Evolutionary conservation across 1,284 basidiomycete species (phyloP), one percentile per base, ranked within the genome.

Genomic region (Ustilago vetiveriae): DNA sequence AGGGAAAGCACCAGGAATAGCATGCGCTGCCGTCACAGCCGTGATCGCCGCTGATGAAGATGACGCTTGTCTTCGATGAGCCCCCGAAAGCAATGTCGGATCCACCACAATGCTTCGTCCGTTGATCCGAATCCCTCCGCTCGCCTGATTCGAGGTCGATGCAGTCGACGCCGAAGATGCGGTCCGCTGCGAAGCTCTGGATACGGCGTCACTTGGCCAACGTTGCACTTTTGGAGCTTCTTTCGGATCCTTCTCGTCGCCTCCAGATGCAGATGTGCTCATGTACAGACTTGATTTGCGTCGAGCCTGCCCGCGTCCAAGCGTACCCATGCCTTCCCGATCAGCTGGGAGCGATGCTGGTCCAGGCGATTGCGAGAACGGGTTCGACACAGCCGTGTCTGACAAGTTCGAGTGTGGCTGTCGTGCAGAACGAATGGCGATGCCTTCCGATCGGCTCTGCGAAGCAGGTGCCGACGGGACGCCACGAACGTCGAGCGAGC

Each of bases 331-430:
- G 1, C 54, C 59, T 5, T 58, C 59, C 27, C 66, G 50, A 49
- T 54, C 59, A 14, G 26, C 33, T 4, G 68, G 63, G 39, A 71
- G 27, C 32, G 64, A 56, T 21, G 64, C 50, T 6, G 68, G 63
- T n/a, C 58, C 69, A 3, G 69, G 69, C 14, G 65, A 69, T 33
- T 72, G 69, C 38, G 69, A 72, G 36, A 72, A 72, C 17, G 69
- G 69, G 16, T 72, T 72, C 36, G 59, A 50, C 11, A 67, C 53
- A 0, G 65, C 53, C 4, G 63, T 67, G 32, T 64, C 53, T 7
- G 48, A 45, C 43, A 63, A 21, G 27, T 64, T 56, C 14, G 59
- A 42, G 6, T 59, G 58, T 44, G 53, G 11, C 27, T 54, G 39
- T n/a, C 51, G 30, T 16, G 46, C 24, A 11, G 35, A 19, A 5